Conservation (phyloP, 129 eudicot species). For the Flaveria trinervia region DNA sequence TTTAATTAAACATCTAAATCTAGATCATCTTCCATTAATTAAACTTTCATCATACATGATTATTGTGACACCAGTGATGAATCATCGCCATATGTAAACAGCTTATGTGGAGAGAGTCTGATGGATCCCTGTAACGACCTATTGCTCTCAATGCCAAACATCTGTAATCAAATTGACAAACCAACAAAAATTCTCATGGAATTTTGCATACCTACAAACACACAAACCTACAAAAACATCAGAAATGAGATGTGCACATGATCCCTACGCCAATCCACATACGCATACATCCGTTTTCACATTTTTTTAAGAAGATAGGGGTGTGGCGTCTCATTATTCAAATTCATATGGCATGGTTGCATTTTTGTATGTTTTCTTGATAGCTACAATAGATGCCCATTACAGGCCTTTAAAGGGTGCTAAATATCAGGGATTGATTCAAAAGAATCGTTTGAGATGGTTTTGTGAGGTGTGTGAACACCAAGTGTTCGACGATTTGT, state of each 20-base stretch:
- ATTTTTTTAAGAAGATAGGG: constrained; percentile 9
- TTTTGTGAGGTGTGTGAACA: constrained; percentile 29
- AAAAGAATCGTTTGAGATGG: constrained; percentile 8
- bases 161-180: constrained; percentile 31
- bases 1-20: too few relatives aligned
- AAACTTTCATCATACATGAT: background rate
- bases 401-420: constrained; percentile 21
- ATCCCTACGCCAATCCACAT: constrained; percentile 18
- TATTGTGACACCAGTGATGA: constrained; percentile 10
- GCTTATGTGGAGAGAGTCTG: constrained; percentile 13
- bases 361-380: constrained; percentile 14
- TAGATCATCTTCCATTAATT: too few relatives aligned
- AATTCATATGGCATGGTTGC: constrained; percentile 3
- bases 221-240: constrained; percentile 30
- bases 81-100: constrained; percentile 5
- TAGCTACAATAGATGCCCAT: background rate
- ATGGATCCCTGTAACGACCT: constrained; percentile 32
- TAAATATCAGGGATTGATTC: too few relatives aligned
- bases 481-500: constrained; percentile 32
- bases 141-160: constrained; percentile 32
- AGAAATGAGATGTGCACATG: constrained; percentile 33
- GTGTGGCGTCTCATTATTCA: background rate
- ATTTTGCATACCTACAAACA: constrained; percentile 32
- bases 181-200: constrained; percentile 20
- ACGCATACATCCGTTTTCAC: constrained; percentile 21